Evolutionary conservation across 768 basidiomycete species (phyloP).

Genomic region (Lepiota venenata): DNA sequence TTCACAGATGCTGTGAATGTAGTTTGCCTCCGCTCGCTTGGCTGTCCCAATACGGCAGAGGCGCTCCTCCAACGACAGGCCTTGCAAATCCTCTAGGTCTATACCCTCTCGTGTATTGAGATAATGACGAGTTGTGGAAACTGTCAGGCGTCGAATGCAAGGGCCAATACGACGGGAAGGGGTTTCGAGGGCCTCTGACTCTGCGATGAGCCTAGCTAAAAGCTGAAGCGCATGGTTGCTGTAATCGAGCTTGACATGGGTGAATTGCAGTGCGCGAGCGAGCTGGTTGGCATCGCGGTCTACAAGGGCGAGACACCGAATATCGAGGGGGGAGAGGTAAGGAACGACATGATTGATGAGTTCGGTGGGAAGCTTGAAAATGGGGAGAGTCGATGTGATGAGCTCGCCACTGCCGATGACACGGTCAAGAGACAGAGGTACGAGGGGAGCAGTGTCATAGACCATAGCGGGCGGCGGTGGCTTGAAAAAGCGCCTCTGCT

Average conservation of each 20-base stretch:
- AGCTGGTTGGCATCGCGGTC: constrained; percentile 24
- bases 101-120: constrained; percentile 3
- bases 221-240: constrained; percentile 3
- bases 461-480: neutral
- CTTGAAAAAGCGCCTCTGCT: neutral
- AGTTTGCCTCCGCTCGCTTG: neutral
- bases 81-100: neutral
- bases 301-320: constrained; percentile 22
- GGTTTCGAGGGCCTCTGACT: neutral
- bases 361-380: constrained; percentile 27
- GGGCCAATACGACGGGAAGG: constrained; percentile 9
- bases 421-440: constrained; percentile 18
- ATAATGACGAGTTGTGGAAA: constrained; percentile 7
- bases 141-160: constrained; percentile 21
- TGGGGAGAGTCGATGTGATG: constrained; percentile 18
- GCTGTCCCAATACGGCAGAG: neutral
- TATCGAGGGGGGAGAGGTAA: constrained; percentile 21
- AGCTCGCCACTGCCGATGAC: constrained; percentile 17
- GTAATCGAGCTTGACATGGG: constrained; percentile 18
- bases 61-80: neutral
- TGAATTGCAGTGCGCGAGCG: constrained; percentile 21
- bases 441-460: constrained; percentile 15
- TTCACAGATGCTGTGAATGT: constrained; percentile 10
- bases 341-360: constrained; percentile 21
- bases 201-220: constrained; percentile 9